Percentiles rank a stretch among this genome's conserved stretches.
phyloP scores from a whole-genome alignment of 1,139 yeast species.

The Hemisphaericaspora xylofermentans region DNA sequence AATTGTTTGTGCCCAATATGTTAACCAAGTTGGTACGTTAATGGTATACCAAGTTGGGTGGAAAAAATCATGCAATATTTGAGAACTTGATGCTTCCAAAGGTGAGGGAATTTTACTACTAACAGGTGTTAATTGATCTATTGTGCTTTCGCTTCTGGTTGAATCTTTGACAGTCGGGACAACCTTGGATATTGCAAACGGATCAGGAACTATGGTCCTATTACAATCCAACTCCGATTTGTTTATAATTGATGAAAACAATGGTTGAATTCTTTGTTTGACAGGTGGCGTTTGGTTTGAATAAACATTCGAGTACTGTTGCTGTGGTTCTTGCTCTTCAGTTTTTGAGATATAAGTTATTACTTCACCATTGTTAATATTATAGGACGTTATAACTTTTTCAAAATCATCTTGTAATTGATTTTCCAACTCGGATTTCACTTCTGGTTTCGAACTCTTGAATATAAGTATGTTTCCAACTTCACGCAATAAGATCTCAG shows the following conservation, averaged over 20 bases:
- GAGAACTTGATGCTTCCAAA: conserved; percentile 64
- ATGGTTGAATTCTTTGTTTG: conserved; percentile 48
- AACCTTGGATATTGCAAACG: conserved; percentile 56
- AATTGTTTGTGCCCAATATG: conserved; percentile 40
- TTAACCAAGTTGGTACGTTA: conserved; percentile 81
- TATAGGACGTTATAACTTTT: conserved; percentile 60
- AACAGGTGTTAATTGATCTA: conserved; percentile 53
- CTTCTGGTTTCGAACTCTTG: conserved; percentile 7
- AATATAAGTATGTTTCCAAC: conserved; percentile 42
- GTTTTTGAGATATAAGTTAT: conserved; percentile 41
- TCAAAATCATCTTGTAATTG: conserved; percentile 56
- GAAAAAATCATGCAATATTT: conserved; percentile 65
- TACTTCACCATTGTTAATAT: conserved; percentile 62
- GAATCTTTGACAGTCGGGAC: conserved; percentile 47
- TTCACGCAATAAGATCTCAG: conserved; percentile 74
- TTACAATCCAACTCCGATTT: conserved; percentile 70
- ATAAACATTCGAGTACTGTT: conserved; percentile 20
- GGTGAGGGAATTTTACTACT: conserved; percentile 52
- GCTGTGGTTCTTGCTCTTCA: conserved; percentile 27
- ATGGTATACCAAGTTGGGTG: conserved; percentile 89
- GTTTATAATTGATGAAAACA: conserved; percentile 65
- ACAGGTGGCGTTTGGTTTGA: conserved; percentile 25
- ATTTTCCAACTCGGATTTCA: conserved; percentile 29
- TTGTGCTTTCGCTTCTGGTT: conserved; percentile 30
- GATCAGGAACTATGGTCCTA: conserved; percentile 58